Evolutionary conservation across 73 alveolate species (phyloP).

Genomic region (Blepharisma stoltei): DNA sequence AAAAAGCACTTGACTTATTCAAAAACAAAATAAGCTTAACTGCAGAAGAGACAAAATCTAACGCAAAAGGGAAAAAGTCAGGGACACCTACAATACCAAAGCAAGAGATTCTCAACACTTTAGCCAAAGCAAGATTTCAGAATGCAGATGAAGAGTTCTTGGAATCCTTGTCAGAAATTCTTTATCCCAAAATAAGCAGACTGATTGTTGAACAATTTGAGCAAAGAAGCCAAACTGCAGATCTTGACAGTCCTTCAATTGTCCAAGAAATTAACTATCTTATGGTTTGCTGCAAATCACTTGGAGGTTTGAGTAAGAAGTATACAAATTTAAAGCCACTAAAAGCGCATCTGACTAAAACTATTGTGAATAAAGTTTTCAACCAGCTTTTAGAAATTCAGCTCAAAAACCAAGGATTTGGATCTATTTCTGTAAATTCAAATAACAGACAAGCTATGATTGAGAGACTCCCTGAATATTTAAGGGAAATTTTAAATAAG

Average conservation of each 20-base stretch:
- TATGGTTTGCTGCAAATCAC: background rate
- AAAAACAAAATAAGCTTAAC: background rate
- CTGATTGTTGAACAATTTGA: background rate
- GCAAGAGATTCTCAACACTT: background rate
- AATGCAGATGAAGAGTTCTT: constrained; percentile 17
- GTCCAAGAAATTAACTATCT: constrained; percentile 14
- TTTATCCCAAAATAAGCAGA: constrained; percentile 11
- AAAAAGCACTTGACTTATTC: background rate
- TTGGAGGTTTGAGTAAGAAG: background rate
- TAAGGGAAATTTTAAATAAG: background rate
- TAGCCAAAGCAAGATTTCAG: background rate
- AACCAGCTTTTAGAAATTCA: background rate
- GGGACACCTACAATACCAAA: background rate
- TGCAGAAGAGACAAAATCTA: constrained; percentile 10
- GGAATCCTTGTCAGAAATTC: background rate
- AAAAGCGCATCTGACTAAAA: background rate
- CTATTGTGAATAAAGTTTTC: background rate
- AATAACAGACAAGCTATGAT: background rate
- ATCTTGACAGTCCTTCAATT: background rate
- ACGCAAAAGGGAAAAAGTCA: background rate
- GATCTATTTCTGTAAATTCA: background rate
- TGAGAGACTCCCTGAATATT: constrained; percentile 1
- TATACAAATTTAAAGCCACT: constrained; percentile 14
- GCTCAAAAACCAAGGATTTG: constrained; percentile 13
- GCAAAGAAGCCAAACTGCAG: background rate